A percentile compares a stretch with the other conserved stretches of the same genome.
Evolutionary conservation across 129 eudicot genomes (phyloP).

Genomic region (Glebionis coronaria): DNA sequence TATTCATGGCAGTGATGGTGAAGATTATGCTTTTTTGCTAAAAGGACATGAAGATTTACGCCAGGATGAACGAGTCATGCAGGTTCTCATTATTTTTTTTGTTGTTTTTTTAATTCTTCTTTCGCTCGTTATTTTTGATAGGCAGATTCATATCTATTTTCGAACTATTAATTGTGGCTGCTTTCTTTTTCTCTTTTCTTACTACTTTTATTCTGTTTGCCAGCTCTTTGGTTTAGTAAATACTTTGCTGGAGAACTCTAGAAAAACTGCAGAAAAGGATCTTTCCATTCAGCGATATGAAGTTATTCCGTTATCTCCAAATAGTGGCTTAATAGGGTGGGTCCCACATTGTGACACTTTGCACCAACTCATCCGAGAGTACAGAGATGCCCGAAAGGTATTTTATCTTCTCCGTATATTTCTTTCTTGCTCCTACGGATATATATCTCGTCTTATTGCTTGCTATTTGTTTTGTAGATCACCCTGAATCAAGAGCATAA

Average conservation of each 20-base stretch:
- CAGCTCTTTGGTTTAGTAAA: constrained; percentile 98
- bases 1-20: constrained; percentile 93
- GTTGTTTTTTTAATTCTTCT: neutral
- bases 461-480: constrained; percentile 48
- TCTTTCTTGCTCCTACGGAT: neutral
- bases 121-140: too few relatives aligned
- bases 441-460: neutral
- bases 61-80: constrained; percentile 99
- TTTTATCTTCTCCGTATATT: neutral
- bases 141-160: neutral
- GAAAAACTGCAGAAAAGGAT: constrained; percentile 89
- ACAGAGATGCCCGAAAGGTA: constrained; percentile 95
- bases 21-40: constrained; percentile 90
- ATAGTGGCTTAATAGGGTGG: constrained; percentile 96
- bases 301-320: constrained; percentile 93
- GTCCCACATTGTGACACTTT: constrained; percentile 97
- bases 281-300: constrained; percentile 82
- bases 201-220: constrained; percentile 5
- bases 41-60: constrained; percentile 99
- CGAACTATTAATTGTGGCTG: neutral
- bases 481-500: constrained; percentile 91
- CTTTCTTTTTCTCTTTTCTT: constrained; percentile 3
- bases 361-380: constrained; percentile 94
- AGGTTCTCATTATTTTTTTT: constrained; percentile 37
- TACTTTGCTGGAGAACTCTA: constrained; percentile 87